A percentile compares a stretch with the other conserved stretches of the same genome.
These are phyloP conservation scores for Cryptosporidium sp. DNA, from an alignment of 169 alveolate species.

Conservation along the genomic window DNA sequence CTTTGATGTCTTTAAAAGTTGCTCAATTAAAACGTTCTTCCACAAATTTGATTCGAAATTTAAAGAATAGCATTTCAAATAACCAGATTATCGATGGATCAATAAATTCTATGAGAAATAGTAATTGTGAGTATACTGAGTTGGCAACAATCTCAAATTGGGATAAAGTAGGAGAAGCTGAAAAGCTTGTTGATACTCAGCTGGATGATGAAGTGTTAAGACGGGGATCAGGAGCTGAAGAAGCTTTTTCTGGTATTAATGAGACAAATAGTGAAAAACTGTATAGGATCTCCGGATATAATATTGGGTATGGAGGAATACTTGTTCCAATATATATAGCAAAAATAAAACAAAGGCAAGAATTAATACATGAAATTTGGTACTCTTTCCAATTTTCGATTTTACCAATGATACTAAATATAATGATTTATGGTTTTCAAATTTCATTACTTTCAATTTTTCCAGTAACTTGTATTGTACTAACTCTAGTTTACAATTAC, in stretches of 20 bases:
- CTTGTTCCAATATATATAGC: slow-evolving; percentile 66
- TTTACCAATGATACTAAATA: slow-evolving; percentile 13
- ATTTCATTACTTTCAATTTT: slow-evolving; percentile 31
- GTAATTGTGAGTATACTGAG: slow-evolving; percentile 20
- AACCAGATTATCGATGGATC: not conserved
- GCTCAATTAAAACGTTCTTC: slow-evolving; percentile 36
- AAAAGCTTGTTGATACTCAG: not conserved
- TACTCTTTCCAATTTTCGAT: slow-evolving; percentile 43
- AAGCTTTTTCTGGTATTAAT: not conserved
- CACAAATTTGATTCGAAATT: not conserved
- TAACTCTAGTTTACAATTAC: slow-evolving; percentile 41
- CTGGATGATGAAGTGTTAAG: not conserved
- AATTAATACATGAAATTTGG: slow-evolving; percentile 52
- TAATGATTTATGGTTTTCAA: slow-evolving; percentile 33
- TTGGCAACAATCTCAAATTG: not conserved
- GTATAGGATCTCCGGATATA: slow-evolving; percentile 3
- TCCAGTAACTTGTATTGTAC: slow-evolving; percentile 50
- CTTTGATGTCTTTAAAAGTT: slow-evolving; percentile 12
- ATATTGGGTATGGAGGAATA: slow-evolving; percentile 58
- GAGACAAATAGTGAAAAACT: not conserved
- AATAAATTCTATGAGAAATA: not conserved
- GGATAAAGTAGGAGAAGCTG: not conserved
- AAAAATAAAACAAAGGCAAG: slow-evolving; percentile 60
- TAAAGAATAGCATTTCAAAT: not conserved
- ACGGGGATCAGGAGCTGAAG: not conserved